Percentiles rank a stretch among this genome's conserved stretches.
phyloP scores from a whole-genome alignment of 768 basidiomycete genomes.

The Collybiopsis confluens region DNA sequence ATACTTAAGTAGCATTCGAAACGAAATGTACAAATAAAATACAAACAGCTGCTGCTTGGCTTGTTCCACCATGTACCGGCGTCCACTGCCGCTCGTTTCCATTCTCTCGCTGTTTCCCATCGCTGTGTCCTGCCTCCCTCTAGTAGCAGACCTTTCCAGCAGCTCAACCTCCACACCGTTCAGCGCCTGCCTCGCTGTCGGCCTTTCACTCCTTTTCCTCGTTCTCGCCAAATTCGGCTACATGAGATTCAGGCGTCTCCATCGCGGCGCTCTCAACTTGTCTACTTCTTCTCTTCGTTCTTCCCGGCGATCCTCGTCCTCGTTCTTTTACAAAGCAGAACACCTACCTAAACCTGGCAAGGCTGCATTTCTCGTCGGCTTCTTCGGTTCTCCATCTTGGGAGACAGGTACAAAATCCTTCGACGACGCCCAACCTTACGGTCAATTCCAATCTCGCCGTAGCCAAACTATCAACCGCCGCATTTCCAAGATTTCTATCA shows the following conservation, averaged over 20 bases:
- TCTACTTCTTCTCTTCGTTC: conserved; percentile 12
- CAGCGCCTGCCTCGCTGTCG: conserved; percentile 20
- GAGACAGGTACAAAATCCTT: conserved; percentile 27
- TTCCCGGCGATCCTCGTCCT: conserved; percentile 16
- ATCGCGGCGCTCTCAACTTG: conserved; percentile 4
- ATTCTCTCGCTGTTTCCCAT: neutral
- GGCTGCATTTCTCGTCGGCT: conserved; percentile 37
- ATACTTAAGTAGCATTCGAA: neutral
- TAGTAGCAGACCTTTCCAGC: conserved; percentile 8
- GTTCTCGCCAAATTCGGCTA: conserved; percentile 24
- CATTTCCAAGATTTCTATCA: neutral
- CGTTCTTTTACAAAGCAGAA: conserved; percentile 12
- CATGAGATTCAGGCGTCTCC: conserved; percentile 21
- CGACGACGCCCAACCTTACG: neutral
- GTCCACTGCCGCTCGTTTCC: no score
- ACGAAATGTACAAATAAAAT: neutral
- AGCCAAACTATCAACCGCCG: neutral
- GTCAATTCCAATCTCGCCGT: conserved; percentile 2
- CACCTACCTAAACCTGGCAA: conserved; percentile 11
- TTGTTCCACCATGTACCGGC: neutral
- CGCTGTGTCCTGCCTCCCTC: neutral
- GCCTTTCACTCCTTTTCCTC: conserved; percentile 22
- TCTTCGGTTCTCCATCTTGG: conserved; percentile 41
- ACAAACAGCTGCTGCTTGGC: neutral
- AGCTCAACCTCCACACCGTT: conserved; percentile 18